Base-by-base conservation (phyloP, 305 asterid species). In the Fraxinus platypoda region DNA sequence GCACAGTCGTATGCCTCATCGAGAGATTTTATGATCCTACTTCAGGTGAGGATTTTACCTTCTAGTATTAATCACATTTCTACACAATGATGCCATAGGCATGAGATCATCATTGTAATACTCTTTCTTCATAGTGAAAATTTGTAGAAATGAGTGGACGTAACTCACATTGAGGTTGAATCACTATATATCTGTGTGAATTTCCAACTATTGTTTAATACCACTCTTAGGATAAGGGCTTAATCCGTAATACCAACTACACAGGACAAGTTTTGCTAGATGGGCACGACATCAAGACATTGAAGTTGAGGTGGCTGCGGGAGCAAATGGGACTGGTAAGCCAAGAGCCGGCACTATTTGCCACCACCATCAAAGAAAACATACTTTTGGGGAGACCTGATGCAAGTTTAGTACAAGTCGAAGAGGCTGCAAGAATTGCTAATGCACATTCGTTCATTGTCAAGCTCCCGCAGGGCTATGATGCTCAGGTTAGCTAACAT, bases 281-380 rank as follows among this genome's bases (percentile, higher is more conserved):
- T 41, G 97, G 98, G 57, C 94, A 90, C 81, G 97, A 97, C 83
- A 88, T 97, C 52, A 97, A 90, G 88, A 79, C 92, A 25, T 34
- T 97, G 78, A 97, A 97, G 80, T 79, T 97, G 89, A 92, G 87
- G 84, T 97, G 99, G 98, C 75, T 97, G 70, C 90, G 99, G 82
- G 94, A 94, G 90, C 99, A 93, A 84, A 92, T 97, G 34, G 98
- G 99, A 75, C 93, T 97, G 34, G 99, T 97, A 26, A 97, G 99
- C 91, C 99, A 97, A 87, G 99, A 97, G 74, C 99, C 99, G 6
- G 99, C 98, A 28, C 88, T 97, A 0, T 97, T 97, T 31, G 99
- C 98, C 25, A 95, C 99, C 77, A 89, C 89, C 75, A 95, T 97
- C 80, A 91, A 90, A 87, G 98, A 97, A 76, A 97, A 97, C 92